phyloP scores from a whole-genome alignment of 2,329 filamentous ascomycete genomes.

The Rutstroemia sp. region DNA sequence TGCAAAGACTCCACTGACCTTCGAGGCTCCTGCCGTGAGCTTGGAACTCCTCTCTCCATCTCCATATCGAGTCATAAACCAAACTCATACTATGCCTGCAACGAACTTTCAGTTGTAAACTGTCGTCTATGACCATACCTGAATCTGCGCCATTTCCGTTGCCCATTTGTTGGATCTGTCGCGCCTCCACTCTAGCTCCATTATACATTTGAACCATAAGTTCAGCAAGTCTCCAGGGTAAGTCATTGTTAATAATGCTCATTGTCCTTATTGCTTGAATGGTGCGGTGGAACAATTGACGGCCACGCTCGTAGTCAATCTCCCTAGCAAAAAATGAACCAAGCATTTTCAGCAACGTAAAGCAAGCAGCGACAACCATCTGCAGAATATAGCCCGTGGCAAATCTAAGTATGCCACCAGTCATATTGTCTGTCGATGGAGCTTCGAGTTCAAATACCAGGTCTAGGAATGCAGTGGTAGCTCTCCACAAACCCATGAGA shows the following conservation, averaged over 20 bases:
- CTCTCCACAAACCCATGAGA: conserved; percentile 67
- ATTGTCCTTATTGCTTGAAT: conserved; percentile 64
- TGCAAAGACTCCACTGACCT: conserved; percentile 43
- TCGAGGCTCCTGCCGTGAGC: conserved; percentile 62
- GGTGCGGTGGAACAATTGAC: conserved; percentile 62
- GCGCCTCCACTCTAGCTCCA: conserved; percentile 35
- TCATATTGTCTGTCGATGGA: conserved; percentile 38
- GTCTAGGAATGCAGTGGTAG: conserved; percentile 63
- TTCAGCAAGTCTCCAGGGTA: conserved; percentile 72
- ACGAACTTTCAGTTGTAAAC: conserved; percentile 71
- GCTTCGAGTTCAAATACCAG: conserved; percentile 46
- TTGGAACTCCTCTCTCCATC: conserved; percentile 76
- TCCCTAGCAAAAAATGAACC: conserved; percentile 67
- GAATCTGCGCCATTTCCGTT: conserved; percentile 32
- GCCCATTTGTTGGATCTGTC: conserved; percentile 35
- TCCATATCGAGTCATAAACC: conserved; percentile 78
- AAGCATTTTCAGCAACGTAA: conserved; percentile 71
- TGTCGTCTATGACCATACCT: conserved; percentile 49
- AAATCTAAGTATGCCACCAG: conserved; percentile 48
- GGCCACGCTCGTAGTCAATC: conserved; percentile 62
- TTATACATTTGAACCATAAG: conserved; percentile 88
- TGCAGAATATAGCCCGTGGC: conserved; percentile 74
- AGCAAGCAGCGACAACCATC: conserved; percentile 76
- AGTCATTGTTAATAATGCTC: conserved; percentile 69
- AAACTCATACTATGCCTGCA: conserved; percentile 81